These are phyloP conservation scores for Lepidium sativum DNA, from an alignment of 345 rosid genomes.

Conservation along the genomic window DNA sequence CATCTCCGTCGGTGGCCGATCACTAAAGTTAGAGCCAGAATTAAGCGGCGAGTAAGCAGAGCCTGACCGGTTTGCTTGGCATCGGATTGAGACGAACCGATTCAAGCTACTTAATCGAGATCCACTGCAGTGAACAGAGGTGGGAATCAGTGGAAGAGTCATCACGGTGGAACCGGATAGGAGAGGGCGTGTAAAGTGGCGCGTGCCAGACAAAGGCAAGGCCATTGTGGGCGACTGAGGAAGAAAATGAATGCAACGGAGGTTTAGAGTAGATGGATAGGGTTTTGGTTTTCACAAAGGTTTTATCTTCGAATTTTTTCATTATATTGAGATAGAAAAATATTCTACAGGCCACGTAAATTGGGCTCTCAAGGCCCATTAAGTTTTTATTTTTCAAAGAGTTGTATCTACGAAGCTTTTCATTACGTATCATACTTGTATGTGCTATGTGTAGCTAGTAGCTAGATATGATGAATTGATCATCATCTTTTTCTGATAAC, in stretches of 20 bases:
- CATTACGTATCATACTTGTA: too few species aligned
- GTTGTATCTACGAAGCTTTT: too few species aligned
- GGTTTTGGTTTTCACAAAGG: conserved; percentile 5
- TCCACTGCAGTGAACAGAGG: conserved; percentile 36
- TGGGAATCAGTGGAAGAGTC: conserved; percentile 34
- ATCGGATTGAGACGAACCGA: conserved; percentile 49
- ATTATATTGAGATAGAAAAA: too few species aligned
- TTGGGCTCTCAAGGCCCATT: too few species aligned
- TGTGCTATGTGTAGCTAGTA: too few species aligned
- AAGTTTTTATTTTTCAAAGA: too few species aligned
- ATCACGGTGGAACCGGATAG: conserved; percentile 24
- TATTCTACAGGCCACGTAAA: too few species aligned
- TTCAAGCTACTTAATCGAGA: conserved; percentile 13
- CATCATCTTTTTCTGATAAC: too few species aligned
- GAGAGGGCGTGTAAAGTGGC: conserved; percentile 35
- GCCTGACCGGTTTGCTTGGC: conserved; percentile 72
- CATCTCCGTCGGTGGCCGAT: conserved; percentile 95
- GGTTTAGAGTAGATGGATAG: conserved; percentile 20
- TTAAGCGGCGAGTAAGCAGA: conserved; percentile 81
- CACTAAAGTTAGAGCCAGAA: conserved; percentile 81
- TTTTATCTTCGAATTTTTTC: not conserved
- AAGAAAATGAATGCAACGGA: not conserved
- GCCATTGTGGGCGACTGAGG: conserved; percentile 42
- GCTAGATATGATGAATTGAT: too few species aligned
- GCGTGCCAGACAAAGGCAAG: conserved; percentile 35